A percentile compares a stretch with the other conserved stretches of the same genome.
These are phyloP conservation scores for Leavenworthia alabamica DNA, from an alignment of 345 rosid species.

Conservation along the genomic window DNA sequence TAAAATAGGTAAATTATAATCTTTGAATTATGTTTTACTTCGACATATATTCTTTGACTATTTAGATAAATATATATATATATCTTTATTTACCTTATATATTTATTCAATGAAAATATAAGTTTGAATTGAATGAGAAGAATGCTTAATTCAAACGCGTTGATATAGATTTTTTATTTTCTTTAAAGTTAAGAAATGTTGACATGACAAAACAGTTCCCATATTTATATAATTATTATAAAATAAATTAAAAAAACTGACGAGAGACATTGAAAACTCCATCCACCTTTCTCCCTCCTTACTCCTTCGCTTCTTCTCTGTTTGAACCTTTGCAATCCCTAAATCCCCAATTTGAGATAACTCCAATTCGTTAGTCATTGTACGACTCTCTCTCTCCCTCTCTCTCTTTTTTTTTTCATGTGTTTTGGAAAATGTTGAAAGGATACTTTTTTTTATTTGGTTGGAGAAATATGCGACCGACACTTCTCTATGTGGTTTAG, in stretches of 20 bases:
- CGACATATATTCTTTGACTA: conserved; percentile 11
- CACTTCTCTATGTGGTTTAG: neutral
- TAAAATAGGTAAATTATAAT: neutral
- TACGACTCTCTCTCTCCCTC: conserved; percentile 19
- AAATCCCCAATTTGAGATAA: conserved; percentile 14
- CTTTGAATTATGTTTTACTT: neutral
- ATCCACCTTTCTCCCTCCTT: conserved; percentile 19
- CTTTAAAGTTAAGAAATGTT: conserved; percentile 35
- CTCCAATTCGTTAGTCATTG: conserved; percentile 14
- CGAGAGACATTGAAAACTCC: conserved; percentile 18
- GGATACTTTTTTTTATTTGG: neutral
- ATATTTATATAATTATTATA: neutral
- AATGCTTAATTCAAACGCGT: conserved; percentile 16
- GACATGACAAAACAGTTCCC: conserved; percentile 9
- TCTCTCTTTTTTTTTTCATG: neutral
- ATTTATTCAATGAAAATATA: neutral
- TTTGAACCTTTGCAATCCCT: conserved; percentile 32
- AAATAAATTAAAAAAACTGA: neutral
- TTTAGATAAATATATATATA: neutral
- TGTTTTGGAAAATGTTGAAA: conserved; percentile 19
- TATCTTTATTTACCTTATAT: neutral
- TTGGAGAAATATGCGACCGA: conserved; percentile 5
- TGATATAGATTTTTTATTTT: conserved; percentile 1
- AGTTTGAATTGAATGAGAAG: neutral
- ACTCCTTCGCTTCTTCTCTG: neutral